Evolutionary conservation across 2,329 filamentous ascomycete genomes (phyloP).

Genomic region (Cladosporium colombiae): DNA sequence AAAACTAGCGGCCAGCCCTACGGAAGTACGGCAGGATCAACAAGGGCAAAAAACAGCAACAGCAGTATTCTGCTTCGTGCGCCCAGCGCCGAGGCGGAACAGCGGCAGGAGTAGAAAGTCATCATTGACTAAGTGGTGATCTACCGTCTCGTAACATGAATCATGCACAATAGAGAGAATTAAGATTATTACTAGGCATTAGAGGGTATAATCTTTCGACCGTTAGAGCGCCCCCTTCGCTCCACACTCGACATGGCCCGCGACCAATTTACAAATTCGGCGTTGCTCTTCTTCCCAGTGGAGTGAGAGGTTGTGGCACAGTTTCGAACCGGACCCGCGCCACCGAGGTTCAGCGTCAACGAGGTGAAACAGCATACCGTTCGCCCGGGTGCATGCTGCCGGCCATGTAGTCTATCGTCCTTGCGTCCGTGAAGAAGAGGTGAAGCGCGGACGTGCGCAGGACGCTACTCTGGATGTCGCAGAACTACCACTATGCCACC

Average conservation of each 20-base stretch:
- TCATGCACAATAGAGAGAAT: background rate
- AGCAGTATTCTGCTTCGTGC: background rate
- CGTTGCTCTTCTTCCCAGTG: background rate
- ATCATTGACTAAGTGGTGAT: background rate
- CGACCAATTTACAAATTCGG: background rate
- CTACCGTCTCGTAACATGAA: background rate
- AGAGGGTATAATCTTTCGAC: background rate
- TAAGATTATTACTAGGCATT: background rate
- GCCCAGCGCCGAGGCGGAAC: background rate
- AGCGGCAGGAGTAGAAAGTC: background rate
- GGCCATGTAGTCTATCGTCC: too few relatives aligned
- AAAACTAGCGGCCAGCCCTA: background rate
- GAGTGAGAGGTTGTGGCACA: background rate
- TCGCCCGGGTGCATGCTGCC: background rate
- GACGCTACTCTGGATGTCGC: too few relatives aligned
- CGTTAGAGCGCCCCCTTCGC: background rate
- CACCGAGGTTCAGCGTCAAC: background rate
- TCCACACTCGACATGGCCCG: background rate
- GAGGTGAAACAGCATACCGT: background rate
- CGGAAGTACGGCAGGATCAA: conserved; percentile 7
- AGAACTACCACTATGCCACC: background rate
- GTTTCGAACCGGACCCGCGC: background rate
- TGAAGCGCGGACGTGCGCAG: too few relatives aligned
- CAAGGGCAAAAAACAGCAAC: background rate
- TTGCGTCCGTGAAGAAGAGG: background rate